phyloP scores from a whole-genome alignment of 2,329 filamentous ascomycete genomes.

The Dothiorella sarmentorum region DNA sequence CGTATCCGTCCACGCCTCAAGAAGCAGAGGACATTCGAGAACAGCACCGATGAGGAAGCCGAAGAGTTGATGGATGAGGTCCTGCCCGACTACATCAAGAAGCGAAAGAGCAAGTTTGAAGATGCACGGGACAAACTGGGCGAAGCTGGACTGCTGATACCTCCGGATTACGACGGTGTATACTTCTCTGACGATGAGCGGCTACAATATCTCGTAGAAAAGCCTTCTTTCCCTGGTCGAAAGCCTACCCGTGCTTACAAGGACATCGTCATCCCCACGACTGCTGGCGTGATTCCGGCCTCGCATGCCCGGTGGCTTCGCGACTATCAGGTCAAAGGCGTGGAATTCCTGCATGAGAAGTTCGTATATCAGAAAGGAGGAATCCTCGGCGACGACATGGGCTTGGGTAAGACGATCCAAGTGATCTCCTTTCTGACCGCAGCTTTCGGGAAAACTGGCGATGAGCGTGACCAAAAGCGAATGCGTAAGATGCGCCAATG shows the following conservation, averaged over 20 bases:
- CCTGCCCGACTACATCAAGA: slow-evolving; percentile 69
- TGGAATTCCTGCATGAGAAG: slow-evolving; percentile 77
- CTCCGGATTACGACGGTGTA: slow-evolving; percentile 72
- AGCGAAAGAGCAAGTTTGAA: slow-evolving; percentile 69
- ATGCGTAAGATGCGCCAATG: slow-evolving; percentile 79
- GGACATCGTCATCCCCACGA: slow-evolving; percentile 71
- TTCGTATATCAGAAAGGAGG: slow-evolving; percentile 91
- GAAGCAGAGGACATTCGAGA: slow-evolving; percentile 24
- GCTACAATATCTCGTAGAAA: slow-evolving; percentile 61
- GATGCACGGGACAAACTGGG: slow-evolving; percentile 56
- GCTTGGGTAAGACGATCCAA: slow-evolving; percentile 93
- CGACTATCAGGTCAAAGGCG: slow-evolving; percentile 86
- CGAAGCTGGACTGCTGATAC: slow-evolving; percentile 68
- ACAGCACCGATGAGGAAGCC: slow-evolving; percentile 44
- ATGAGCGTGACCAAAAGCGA: slow-evolving; percentile 77
- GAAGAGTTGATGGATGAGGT: slow-evolving; percentile 50
- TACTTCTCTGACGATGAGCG: slow-evolving; percentile 70
- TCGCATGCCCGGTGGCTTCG: slow-evolving; percentile 88
- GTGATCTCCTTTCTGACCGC: slow-evolving; percentile 88
- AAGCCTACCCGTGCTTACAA: slow-evolving; percentile 67
- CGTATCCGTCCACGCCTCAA: slow-evolving; percentile 26
- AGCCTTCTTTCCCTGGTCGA: slow-evolving; percentile 61
- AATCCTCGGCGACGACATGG: slow-evolving; percentile 96
- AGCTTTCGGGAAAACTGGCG: slow-evolving; percentile 90
- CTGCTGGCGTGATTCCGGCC: slow-evolving; percentile 78